Base-by-base conservation (phyloP, 2,329 filamentous ascomycete species). In the Sclerotinia spermophila region DNA sequence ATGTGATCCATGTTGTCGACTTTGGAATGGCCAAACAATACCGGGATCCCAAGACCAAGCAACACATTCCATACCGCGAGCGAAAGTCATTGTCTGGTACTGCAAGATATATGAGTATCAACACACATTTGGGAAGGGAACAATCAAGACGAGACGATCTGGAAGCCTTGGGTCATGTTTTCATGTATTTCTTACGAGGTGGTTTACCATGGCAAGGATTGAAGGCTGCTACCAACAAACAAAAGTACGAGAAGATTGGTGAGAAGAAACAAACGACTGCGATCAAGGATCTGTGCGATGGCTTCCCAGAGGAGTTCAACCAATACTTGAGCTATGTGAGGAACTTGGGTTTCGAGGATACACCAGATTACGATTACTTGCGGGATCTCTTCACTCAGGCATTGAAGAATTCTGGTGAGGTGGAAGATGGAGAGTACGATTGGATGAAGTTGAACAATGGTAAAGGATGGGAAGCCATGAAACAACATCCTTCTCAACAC, bases 1-100 rank as follows among this genome's bases (percentile, higher is more conserved):
- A 97, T 81, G 94, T 98, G 70, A 97, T 99, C 76, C 95, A 99
- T 80, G 96, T 98, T 51, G 94, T 99, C 78, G 96, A 99, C 82
- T 99, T 99, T 79, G 96, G 96, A 78, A 98, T 99, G 96, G 96
- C 96, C 74, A 99, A 99, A 85, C 96, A 98, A 82, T 99, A 98
- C 82, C 91, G 96, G 77, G 96, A 99, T 78, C 96, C 96, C 70
- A 98, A 98, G 86, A 97, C 96, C 51, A 98, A 98, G 83, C 96
- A 98, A 82, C 96, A 99, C 83, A 98, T 98, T 76, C 94, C 96
- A 19, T 98, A 98, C 82, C 89, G 96, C 78, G 96, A 98, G 84
- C 89, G 96, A 78, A 99, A 99, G 83, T 97, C 95, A 7, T 85
- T 99, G 72, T 98, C 95, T 5, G 96, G 96, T 73, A 99, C 96